Evolutionary conservation across 805 yeast species (phyloP).

Genomic region (Saccharomycopsis sp.): DNA sequence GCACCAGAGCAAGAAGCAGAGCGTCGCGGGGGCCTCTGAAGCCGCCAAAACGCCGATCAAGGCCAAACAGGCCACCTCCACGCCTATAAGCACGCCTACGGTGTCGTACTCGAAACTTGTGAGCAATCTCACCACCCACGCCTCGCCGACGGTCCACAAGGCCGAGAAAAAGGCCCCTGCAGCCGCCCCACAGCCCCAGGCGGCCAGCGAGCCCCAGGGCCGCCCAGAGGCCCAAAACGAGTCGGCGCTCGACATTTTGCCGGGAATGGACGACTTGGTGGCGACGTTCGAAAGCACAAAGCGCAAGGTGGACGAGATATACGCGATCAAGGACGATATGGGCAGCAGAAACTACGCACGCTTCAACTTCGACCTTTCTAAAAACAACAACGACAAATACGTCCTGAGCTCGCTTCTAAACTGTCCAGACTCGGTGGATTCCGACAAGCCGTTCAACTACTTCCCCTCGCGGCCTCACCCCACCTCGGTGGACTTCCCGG

Average conservation of each 20-base stretch:
- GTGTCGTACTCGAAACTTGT: slow-evolving; percentile 26
- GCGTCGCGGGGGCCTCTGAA: slow-evolving; percentile 21
- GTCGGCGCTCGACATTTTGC: slow-evolving; percentile 13
- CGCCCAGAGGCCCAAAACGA: slow-evolving; percentile 12
- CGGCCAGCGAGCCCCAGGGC: too few relatives aligned
- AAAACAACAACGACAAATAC: slow-evolving; percentile 33
- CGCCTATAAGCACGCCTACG: slow-evolving; percentile 21
- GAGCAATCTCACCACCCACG: slow-evolving; percentile 25
- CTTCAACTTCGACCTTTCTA: slow-evolving; percentile 24
- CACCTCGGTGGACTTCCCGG: slow-evolving; percentile 81
- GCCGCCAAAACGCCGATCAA: slow-evolving; percentile 20
- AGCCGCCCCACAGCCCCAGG: neutral
- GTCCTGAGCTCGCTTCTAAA: slow-evolving; percentile 75
- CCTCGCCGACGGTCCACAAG: slow-evolving; percentile 23
- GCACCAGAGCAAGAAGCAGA: slow-evolving; percentile 20
- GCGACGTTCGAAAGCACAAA: slow-evolving; percentile 29
- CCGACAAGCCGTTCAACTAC: slow-evolving; percentile 67
- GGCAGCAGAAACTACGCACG: neutral
- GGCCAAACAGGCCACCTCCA: slow-evolving; percentile 14
- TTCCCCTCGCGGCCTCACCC: slow-evolving; percentile 82
- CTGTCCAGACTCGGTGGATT: slow-evolving; percentile 91
- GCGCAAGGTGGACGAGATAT: slow-evolving; percentile 20
- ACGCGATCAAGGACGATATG: slow-evolving; percentile 13
- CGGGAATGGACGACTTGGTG: slow-evolving; percentile 26
- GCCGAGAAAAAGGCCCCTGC: slow-evolving; percentile 18